Conservation (phyloP, 2,329 filamentous ascomycete genomes). For the Colletotrichum navitas region DNA sequence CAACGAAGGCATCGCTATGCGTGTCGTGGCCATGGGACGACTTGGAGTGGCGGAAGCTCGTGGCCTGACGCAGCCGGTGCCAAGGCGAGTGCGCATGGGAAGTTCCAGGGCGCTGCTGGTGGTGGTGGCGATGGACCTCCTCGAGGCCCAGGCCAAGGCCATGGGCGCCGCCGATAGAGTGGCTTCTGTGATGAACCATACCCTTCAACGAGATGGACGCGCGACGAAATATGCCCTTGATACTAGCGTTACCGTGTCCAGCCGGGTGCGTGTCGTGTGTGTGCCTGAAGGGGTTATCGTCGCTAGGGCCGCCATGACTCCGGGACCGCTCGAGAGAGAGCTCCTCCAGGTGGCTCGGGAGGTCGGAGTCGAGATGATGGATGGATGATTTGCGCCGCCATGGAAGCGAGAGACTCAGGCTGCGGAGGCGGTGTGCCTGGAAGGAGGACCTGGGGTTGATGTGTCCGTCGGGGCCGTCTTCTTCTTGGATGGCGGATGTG, state of each 20-base stretch:
- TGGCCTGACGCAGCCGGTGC: conserved; percentile 64
- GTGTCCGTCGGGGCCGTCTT: conserved; percentile 41
- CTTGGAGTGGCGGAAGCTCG: conserved; percentile 63
- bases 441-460: conserved; percentile 43
- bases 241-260: conserved; percentile 49
- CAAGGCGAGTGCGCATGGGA: conserved; percentile 64
- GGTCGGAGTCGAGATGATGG: conserved; percentile 51
- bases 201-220: conserved; percentile 68
- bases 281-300: conserved; percentile 52
- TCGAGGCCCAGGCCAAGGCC: conserved; percentile 27
- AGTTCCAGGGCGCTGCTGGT: conserved; percentile 51
- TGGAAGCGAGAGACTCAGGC: conserved; percentile 63
- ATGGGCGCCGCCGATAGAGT: conserved; percentile 55
- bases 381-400: conserved; percentile 63
- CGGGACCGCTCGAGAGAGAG: conserved; percentile 49
- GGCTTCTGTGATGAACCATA: conserved; percentile 60
- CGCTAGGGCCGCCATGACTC: conserved; percentile 44
- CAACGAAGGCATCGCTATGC: conserved; percentile 49
- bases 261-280: conserved; percentile 44
- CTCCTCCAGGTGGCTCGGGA: conserved; percentile 50
- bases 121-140: conserved; percentile 43
- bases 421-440: conserved; percentile 58
- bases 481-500: conserved; percentile 42
- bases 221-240: conserved; percentile 67
- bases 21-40: conserved; percentile 58